Conservation (phyloP, 2,329 filamentous ascomycete genomes). For the Elsinoe fawcettii region DNA sequence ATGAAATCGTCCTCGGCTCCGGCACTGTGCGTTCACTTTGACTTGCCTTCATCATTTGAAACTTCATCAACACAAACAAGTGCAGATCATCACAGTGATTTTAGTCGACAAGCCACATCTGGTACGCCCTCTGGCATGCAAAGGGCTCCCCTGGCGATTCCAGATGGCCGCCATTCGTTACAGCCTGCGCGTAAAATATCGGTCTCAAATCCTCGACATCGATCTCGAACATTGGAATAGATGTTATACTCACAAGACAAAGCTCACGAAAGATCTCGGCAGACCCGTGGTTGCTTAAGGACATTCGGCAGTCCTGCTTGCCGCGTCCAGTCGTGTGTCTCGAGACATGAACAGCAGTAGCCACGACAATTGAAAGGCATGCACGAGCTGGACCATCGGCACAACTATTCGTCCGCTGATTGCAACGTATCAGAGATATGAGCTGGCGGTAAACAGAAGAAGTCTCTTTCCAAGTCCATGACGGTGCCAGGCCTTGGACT, state of each 20-base stretch:
- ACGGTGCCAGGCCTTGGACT: neutral
- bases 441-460: neutral
- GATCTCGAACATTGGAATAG: neutral
- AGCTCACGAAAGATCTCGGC: neutral
- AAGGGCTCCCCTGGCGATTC: too few relatives aligned
- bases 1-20: neutral
- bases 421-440: neutral
- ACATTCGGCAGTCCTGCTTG: neutral
- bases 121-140: too few relatives aligned
- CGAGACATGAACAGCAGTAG: neutral
- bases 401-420: neutral
- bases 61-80: neutral
- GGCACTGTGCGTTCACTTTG: neutral
- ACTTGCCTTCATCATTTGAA: neutral
- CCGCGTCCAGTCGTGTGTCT: neutral
- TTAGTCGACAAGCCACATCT: too few relatives aligned
- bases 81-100: too few relatives aligned
- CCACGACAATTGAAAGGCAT: neutral
- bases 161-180: too few relatives aligned
- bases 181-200: too few relatives aligned
- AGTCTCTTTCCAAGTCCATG: neutral
- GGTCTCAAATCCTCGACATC: neutral
- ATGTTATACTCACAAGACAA: neutral
- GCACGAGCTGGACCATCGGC: neutral
- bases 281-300: neutral